Evolutionary conservation across 2,329 filamentous ascomycete species (phyloP).

Genomic region (Gaeumannomyces tritici): DNA sequence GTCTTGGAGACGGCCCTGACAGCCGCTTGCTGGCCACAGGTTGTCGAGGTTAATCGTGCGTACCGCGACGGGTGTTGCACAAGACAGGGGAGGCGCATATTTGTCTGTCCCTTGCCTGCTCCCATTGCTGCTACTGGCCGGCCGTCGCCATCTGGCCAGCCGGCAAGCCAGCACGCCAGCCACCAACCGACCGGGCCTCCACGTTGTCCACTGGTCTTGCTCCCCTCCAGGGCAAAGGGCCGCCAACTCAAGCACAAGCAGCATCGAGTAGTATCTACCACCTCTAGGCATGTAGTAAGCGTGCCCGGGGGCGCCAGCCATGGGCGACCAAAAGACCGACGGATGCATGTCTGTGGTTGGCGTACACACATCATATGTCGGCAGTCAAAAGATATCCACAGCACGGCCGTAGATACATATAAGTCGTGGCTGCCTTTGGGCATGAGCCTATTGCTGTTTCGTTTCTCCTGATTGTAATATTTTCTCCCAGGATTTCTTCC

Average conservation of each 20-base stretch:
- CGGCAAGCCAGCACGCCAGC: neutral
- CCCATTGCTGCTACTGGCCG: neutral
- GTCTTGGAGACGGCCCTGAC: neutral
- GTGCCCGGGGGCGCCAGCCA: neutral
- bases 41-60: too few species aligned
- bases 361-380: neutral
- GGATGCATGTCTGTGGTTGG: neutral
- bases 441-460: neutral
- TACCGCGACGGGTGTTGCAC: neutral
- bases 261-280: too few species aligned
- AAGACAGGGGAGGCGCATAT: neutral
- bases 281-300: too few species aligned
- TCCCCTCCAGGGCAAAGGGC: neutral
- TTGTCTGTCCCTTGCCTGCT: neutral
- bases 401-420: neutral
- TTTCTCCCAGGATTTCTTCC: neutral
- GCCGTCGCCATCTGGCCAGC: neutral
- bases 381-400: neutral
- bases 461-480: neutral
- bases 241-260: too few species aligned
- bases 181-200: neutral
- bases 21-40: neutral
- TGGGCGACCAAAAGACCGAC: neutral
- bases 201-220: neutral
- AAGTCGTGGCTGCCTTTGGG: neutral